Percentiles rank a stretch among this genome's conserved stretches.
phyloP scores from a whole-genome alignment of 2,329 filamentous ascomycete species.

The Calonectria pauciramosa region DNA sequence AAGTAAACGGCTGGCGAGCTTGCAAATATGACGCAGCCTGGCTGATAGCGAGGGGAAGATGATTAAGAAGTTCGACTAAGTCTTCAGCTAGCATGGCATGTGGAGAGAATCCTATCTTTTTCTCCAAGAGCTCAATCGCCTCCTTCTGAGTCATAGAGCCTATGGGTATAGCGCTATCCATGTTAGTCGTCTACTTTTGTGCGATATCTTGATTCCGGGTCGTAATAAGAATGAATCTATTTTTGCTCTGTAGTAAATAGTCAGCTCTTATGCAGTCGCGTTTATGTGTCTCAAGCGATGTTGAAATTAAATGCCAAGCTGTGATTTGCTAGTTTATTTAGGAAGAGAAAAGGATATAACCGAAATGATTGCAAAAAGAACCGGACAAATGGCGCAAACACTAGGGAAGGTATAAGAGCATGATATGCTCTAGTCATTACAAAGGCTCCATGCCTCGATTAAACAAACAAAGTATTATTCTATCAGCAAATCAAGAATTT shows the following conservation, averaged over 20 bases:
- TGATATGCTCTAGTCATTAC: too few relatives aligned
- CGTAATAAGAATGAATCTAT: neutral
- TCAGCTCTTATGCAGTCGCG: too few relatives aligned
- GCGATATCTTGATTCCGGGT: neutral
- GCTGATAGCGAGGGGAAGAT: neutral
- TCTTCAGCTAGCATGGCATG: neutral
- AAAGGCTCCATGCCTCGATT: neutral
- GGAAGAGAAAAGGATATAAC: too few relatives aligned
- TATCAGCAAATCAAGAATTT: neutral
- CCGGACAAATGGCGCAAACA: too few relatives aligned
- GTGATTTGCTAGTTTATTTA: too few relatives aligned
- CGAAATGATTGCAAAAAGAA: too few relatives aligned
- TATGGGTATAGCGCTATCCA: neutral
- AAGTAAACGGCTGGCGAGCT: too few relatives aligned
- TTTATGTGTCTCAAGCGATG: too few relatives aligned
- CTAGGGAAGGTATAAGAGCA: too few relatives aligned
- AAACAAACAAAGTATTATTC: neutral
- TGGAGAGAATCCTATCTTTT: neutral
- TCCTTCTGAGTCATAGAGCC: neutral
- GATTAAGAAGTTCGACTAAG: neutral
- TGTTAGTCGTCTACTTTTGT: neutral
- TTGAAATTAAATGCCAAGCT: too few relatives aligned
- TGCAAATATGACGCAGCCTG: slow-evolving; percentile 4
- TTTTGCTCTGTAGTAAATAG: slow-evolving; percentile 3
- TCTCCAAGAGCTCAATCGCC: neutral